Base-by-base conservation (phyloP, 805 yeast species). In the Zygosaccharomyces bisporus region DNA sequence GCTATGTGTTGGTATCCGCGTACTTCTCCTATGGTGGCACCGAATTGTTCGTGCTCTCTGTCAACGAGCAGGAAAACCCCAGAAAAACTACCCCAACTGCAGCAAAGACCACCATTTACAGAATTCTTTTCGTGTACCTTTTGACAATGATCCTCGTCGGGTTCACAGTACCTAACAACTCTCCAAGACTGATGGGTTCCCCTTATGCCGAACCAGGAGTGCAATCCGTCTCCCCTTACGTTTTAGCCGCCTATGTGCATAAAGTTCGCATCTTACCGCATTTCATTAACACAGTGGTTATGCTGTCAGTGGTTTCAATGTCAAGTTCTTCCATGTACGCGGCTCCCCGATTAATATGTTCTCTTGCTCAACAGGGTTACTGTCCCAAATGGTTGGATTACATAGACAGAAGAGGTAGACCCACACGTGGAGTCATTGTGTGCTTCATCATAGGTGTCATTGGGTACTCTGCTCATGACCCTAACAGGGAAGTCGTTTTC, bases 311-410 rank as follows among this genome's bases (percentile, higher is more conserved):
- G 20, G 64, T 82, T 44, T 83, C 89, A 6, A 90, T 83, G 42
- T 89, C 88, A 53, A 84, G 83, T 69, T 79, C 88, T 18, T 78
- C 89, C 1, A 77, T 83, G 33, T 84, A 74, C 60, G 86, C 83
- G n/a, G 76, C 81, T 49, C 81, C 89, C 39, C 76, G 91, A 72
- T 73, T 87, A 7, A 58, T 84, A 43, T 80, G 79, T 42, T 76
- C 86, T 17, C 67, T 84, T 55, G 82, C 88, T 13, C 80, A 79
- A 46, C 86, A 81, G 64, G 86, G 86, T 7, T 75, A 77, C 56
- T 84, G 80, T 39, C 90, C 90, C 55, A 63, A 64, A 48, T 58
- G 47, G 55, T 57, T 75, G 52, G 76, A 73, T 40, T 76, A 75
- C 51, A 69, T 79, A 44, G 84, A 80, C 63, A 72, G 74, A 53